Percentiles rank a stretch among this genome's conserved stretches.
Evolutionary conservation across 139 green algal genomes (phyloP).

Genomic region (Chlorella ohadii): DNA sequence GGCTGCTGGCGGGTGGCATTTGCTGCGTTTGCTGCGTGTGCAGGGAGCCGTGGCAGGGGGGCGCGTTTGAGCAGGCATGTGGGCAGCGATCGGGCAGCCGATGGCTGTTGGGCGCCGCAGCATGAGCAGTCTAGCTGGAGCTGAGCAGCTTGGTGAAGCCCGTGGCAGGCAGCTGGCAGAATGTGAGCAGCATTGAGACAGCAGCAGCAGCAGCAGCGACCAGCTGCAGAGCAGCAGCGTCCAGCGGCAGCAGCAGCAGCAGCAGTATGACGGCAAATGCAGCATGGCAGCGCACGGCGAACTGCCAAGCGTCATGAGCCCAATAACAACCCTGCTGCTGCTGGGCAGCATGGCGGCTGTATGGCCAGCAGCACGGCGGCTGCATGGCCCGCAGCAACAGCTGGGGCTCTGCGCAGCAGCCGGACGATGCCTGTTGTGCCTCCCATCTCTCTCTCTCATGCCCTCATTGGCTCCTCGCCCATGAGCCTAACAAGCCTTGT

Average conservation of each 20-base stretch:
- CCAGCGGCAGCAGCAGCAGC: neutral
- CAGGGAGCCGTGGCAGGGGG: too few species aligned
- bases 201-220: neutral
- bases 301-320: too few species aligned
- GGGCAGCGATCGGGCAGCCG: neutral
- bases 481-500: too few species aligned
- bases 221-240: neutral
- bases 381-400: neutral
- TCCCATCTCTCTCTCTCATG: neutral
- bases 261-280: too few species aligned
- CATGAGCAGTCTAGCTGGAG: too few species aligned
- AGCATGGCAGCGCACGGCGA: neutral
- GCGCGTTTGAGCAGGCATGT: too few species aligned
- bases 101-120: too few species aligned
- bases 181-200: neutral
- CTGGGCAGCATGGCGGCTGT: neutral
- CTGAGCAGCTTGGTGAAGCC: too few species aligned
- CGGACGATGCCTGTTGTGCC: neutral
- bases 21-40: too few species aligned
- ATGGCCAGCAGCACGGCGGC: neutral
- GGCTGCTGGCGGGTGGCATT: neutral
- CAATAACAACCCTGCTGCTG: too few species aligned
- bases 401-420: neutral
- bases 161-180: too few species aligned
- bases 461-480: too few species aligned